Evolutionary conservation across 2,329 filamentous ascomycete species (phyloP), one percentile per base, ranked within the genome.

Genomic region (Fusarium hainanense): DNA sequence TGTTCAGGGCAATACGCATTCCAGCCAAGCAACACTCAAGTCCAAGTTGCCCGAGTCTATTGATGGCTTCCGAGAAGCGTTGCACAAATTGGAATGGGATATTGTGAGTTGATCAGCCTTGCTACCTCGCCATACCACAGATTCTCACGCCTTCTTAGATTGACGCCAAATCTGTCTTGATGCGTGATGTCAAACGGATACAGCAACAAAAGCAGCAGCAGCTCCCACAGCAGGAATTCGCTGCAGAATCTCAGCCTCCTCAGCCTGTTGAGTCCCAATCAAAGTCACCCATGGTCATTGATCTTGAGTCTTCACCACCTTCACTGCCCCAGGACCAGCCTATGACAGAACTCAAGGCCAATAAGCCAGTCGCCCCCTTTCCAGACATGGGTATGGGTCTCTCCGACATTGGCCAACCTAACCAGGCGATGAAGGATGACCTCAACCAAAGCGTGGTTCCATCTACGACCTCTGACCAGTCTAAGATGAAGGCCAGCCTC

Each of bases 51-150:
- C 81, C 32, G 83, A 85, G 43, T 81, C 81, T n/a, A 81, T 86
- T 58, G 78, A 77, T 40, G 75, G 77, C 9, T 88, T 87, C 73
- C 86, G 89, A 62, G 78, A 78, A 58, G 84, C 85, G 10, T 77
- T 90, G 4, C 85, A 89, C 66, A 84, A 87, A 9, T 73, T 90
- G 7, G 88, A 90, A 73, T 78, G 77, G 61, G 86, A 89, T 27
- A 87, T 89, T 73, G 87, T 89, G 79, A 76, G 83, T 60, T 9
- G 32, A 18, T 7, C n/a, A 32, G 16, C 13, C 25, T 32, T 23
- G 12, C 6, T 16, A 10, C 9, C 18, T 25, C 13, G 2, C 20
- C 8, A 13, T 16, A 13, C 21, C 14, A 7, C 28, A 32, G 43
- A 50, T 54, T 48, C 63, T 73, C 54, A 69, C 61, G 6, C 10